Conservation (phyloP, 2,329 filamentous ascomycete species). For the Monilinia fructigena region DNA sequence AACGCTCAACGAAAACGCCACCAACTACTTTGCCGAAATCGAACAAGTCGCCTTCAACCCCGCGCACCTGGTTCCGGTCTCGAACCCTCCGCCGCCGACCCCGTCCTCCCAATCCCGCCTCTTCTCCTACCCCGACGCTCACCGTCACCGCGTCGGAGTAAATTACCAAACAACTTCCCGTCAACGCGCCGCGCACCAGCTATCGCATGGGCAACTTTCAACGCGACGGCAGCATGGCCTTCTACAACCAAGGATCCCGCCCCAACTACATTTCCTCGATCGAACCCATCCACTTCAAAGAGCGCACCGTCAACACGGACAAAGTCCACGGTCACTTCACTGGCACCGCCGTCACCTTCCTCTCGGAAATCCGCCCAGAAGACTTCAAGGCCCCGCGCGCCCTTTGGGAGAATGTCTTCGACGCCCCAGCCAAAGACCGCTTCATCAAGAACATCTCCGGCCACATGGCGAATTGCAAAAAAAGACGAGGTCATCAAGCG, state of each 20-base stretch:
- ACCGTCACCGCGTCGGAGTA: conserved; percentile 55
- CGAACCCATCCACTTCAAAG: conserved; percentile 37
- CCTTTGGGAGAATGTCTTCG: conserved; percentile 43
- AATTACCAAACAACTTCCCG: conserved; percentile 59
- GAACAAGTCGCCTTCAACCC: conserved; percentile 69
- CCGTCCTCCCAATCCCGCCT: conserved; percentile 64
- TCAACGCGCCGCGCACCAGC: conserved; percentile 39
- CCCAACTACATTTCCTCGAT: conserved; percentile 46
- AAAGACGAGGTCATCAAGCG: conserved; percentile 54
- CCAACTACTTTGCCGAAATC: conserved; percentile 63
- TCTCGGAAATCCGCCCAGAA: conserved; percentile 43
- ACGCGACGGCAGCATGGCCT: conserved; percentile 42
- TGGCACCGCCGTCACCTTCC: conserved; percentile 48
- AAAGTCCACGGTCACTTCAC: conserved; percentile 50
- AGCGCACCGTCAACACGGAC: conserved; percentile 43
- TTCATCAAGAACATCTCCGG: conserved; percentile 59
- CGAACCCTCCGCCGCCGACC: conserved; percentile 66
- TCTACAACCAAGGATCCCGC: conserved; percentile 49
- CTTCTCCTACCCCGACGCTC: conserved; percentile 67
- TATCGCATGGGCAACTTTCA: conserved; percentile 39
- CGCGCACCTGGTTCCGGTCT: conserved; percentile 62
- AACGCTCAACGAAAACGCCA: conserved; percentile 49
- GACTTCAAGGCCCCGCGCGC: conserved; percentile 40
- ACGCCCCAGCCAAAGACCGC: conserved; percentile 55
- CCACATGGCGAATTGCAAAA: conserved; percentile 53